phyloP scores from a whole-genome alignment of 495 filamentous ascomycete species.

The Friedmanniomyces endolithicus region DNA sequence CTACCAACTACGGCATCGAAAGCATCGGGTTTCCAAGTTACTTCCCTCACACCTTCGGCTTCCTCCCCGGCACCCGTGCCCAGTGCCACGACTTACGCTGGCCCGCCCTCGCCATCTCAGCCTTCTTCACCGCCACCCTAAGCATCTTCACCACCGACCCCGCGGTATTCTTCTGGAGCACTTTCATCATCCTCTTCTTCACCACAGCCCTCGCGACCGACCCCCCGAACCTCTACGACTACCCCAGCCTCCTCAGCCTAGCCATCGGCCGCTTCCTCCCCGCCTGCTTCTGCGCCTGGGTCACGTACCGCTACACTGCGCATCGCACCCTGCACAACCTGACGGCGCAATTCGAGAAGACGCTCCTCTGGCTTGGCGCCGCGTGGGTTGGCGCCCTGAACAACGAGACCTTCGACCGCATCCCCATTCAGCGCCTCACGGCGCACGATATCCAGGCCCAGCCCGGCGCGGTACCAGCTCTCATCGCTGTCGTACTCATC shows the following conservation, averaged over 20 bases:
- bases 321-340: conserved; percentile 31
- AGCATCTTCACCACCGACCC: conserved; percentile 34
- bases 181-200: conserved; percentile 32
- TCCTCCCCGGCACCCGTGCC: conserved; percentile 29
- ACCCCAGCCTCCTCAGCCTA: conserved; percentile 34
- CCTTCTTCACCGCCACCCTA: conserved; percentile 30
- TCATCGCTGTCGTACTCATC: conserved; percentile 30
- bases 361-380: conserved; percentile 33
- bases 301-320: conserved; percentile 33
- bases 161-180: conserved; percentile 30
- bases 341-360: conserved; percentile 34
- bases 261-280: conserved; percentile 33
- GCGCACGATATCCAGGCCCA: conserved; percentile 33
- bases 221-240: conserved; percentile 29
- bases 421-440: conserved; percentile 34
- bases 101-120: conserved; percentile 30
- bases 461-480: conserved; percentile 32
- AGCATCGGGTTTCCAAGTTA: conserved; percentile 31
- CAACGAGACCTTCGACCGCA: conserved; percentile 37
- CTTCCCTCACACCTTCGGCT: conserved; percentile 32
- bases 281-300: conserved; percentile 31
- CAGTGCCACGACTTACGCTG: conserved; percentile 33
- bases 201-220: conserved; percentile 34
- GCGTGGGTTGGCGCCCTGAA: conserved; percentile 34
- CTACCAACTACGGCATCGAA: conserved; percentile 25